A percentile compares a stretch with the other conserved stretches of the same genome.
Evolutionary conservation across 1,139 yeast genomes (phyloP).

Genomic region (Martiniozyma asiatica): DNA sequence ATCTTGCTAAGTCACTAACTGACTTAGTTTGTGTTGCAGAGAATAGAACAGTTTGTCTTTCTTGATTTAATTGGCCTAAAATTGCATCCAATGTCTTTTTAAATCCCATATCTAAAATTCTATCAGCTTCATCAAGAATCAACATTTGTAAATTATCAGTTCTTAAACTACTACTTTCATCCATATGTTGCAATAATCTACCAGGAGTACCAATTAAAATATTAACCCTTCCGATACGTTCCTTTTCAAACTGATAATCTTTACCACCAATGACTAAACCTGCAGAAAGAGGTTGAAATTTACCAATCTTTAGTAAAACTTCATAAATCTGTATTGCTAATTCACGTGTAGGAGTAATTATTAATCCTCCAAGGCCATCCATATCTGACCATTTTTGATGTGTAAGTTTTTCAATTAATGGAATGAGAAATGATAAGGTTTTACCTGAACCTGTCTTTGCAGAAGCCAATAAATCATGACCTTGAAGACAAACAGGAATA

Average conservation of each 20-base stretch:
- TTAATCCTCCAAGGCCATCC: slow-evolving; percentile 89
- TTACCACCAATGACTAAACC: slow-evolving; percentile 97
- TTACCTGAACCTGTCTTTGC: slow-evolving; percentile 97
- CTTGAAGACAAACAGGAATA: slow-evolving; percentile 67
- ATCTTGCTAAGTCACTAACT: slow-evolving; percentile 77
- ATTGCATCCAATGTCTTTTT: slow-evolving; percentile 80
- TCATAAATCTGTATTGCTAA: slow-evolving; percentile 90
- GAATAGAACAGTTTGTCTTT: slow-evolving; percentile 79
- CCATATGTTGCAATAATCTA: slow-evolving; percentile 85
- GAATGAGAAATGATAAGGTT: slow-evolving; percentile 83
- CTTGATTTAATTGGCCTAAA: slow-evolving; percentile 67
- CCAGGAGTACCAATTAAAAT: slow-evolving; percentile 96
- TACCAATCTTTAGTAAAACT: slow-evolving; percentile 76
- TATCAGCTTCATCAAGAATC: slow-evolving; percentile 91
- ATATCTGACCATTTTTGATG: slow-evolving; percentile 71
- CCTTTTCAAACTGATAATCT: slow-evolving; percentile 78
- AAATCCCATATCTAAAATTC: slow-evolving; percentile 96
- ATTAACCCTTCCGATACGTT: slow-evolving; percentile 72
- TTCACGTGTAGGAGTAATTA: slow-evolving; percentile 90
- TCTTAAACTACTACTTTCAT: slow-evolving; percentile 82
- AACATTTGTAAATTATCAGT: slow-evolving; percentile 67
- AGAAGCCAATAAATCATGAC: slow-evolving; percentile 79
- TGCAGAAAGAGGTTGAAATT: slow-evolving; percentile 71
- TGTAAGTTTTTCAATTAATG: slow-evolving; percentile 62
- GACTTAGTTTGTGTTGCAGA: slow-evolving; percentile 92